Conservation (phyloP, 2,329 filamentous ascomycete species). For the Aspergillus caelatus region DNA sequence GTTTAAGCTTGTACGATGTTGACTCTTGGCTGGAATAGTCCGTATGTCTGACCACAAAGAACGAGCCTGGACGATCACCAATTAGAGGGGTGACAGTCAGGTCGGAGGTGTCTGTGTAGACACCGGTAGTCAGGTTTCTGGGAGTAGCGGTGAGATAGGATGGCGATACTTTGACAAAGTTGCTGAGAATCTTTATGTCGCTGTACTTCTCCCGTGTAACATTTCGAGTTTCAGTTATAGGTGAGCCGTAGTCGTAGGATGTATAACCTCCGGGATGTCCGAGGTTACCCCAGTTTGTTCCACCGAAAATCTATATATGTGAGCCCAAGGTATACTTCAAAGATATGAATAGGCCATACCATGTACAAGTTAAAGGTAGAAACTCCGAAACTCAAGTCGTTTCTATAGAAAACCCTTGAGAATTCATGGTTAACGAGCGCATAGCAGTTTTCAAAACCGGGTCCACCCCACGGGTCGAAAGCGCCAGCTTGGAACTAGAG, state of each 20-base stretch:
- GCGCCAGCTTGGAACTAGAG: conserved; percentile 68
- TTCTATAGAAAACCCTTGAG: conserved; percentile 78
- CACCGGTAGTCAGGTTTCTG: conserved; percentile 42
- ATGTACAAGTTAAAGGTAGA: conserved; percentile 76
- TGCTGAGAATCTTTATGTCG: conserved; percentile 74
- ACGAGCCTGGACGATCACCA: conserved; percentile 55
- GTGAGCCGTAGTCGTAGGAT: conserved; percentile 63
- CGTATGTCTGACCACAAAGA: conserved; percentile 67
- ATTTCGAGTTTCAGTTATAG: conserved; percentile 70
- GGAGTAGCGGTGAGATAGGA: conserved; percentile 66
- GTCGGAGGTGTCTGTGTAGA: conserved; percentile 57
- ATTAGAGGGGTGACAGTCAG: conserved; percentile 65
- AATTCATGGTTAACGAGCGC: conserved; percentile 72
- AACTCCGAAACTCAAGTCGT: conserved; percentile 66
- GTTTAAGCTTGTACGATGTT: conserved; percentile 64
- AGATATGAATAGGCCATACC: conserved; percentile 46
- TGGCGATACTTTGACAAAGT: conserved; percentile 73
- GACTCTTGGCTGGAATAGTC: conserved; percentile 63
- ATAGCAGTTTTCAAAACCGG: conserved; percentile 69
- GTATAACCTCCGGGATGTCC: conserved; percentile 69
- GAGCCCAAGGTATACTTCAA: background rate
- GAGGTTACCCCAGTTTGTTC: conserved; percentile 82
- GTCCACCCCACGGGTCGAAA: conserved; percentile 75
- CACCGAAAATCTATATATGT: conserved; percentile 62
- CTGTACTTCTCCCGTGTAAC: conserved; percentile 75